phyloP scores from a whole-genome alignment of 2,329 filamentous ascomycete genomes.

The Cordyceps sp. region DNA sequence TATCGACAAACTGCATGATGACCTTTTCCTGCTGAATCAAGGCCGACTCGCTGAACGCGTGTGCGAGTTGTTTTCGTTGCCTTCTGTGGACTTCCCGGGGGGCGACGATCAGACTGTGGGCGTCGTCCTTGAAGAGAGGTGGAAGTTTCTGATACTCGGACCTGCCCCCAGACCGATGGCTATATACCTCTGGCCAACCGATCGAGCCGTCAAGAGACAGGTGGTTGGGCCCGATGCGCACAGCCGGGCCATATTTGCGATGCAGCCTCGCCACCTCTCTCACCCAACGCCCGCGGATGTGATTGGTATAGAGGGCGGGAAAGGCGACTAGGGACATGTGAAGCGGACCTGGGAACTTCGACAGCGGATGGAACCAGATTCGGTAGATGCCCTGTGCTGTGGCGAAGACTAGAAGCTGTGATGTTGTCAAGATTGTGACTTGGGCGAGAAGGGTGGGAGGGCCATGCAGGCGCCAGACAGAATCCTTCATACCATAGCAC shows the following conservation, averaged over 20 bases:
- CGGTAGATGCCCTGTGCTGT: conserved; percentile 6
- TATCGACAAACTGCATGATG: conserved; percentile 10
- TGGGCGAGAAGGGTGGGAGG: no score
- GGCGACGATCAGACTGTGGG: conserved; percentile 5
- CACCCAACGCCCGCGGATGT: conserved; percentile 6
- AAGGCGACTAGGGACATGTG: conserved; percentile 7
- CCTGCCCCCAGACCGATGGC: conserved; percentile 7
- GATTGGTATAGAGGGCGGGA: conserved; percentile 5
- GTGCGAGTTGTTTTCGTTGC: conserved; percentile 9
- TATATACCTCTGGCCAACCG: conserved; percentile 18
- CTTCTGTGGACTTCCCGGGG: conserved; percentile 6
- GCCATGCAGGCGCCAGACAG: no score
- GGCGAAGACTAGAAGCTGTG: conserved; percentile 2
- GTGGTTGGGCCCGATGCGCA: conserved; percentile 23
- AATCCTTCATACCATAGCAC: neutral
- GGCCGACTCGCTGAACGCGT: conserved; percentile 14
- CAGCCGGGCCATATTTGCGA: conserved; percentile 15
- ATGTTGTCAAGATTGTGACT: neutral
- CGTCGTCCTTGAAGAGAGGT: conserved; percentile 1
- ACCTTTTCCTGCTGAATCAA: conserved; percentile 13
- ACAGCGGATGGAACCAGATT: conserved; percentile 13
- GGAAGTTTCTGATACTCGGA: conserved; percentile 5
- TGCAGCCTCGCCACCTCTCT: conserved; percentile 8
- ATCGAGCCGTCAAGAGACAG: conserved; percentile 17
- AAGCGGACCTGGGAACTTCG: conserved; percentile 12